phyloP scores from a whole-genome alignment of 306 rosid genomes.

The Citrullus colocynthis region DNA sequence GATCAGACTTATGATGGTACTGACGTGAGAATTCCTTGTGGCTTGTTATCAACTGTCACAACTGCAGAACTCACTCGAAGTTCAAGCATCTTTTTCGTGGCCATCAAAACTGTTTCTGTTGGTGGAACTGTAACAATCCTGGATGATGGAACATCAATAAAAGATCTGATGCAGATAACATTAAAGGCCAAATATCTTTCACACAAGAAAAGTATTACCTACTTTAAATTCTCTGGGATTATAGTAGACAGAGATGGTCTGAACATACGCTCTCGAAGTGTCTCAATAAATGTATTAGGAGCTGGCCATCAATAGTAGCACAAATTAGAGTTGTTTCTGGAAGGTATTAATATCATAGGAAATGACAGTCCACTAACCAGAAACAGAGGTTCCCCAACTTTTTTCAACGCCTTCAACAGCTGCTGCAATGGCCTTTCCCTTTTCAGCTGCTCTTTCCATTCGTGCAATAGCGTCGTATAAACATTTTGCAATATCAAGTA shows the following conservation, averaged over 20 bases:
- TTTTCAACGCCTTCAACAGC: conserved; percentile 99
- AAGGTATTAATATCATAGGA: not conserved
- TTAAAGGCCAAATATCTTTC: not conserved
- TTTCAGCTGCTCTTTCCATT: conserved; percentile 91
- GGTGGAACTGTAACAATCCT: conserved; percentile 67
- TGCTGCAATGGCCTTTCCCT: conserved; percentile 97
- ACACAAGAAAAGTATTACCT: conserved; percentile 60
- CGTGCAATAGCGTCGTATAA: conserved; percentile 96
- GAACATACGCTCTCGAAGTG: conserved; percentile 77
- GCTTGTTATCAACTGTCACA: conserved; percentile 58
- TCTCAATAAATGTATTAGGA: conserved; percentile 66
- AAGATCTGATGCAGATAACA: conserved; percentile 1
- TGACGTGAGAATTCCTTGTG: conserved; percentile 87
- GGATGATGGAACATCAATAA: conserved; percentile 23
- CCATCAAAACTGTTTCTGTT: conserved; percentile 52
- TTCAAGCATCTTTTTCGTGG: conserved; percentile 81
- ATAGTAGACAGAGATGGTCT: conserved; percentile 87
- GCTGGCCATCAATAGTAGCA: conserved; percentile 32
- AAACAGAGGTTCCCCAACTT: conserved; percentile 57
- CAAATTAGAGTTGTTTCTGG: not conserved
- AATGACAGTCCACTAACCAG: conserved; percentile 48
- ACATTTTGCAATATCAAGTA: conserved; percentile 97
- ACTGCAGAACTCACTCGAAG: conserved; percentile 55
- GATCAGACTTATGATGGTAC: conserved; percentile 11
- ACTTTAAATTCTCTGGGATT: conserved; percentile 88